A percentile compares a stretch with the other conserved stretches of the same genome.
These are phyloP conservation scores for Chenopodium suecicum DNA, from an alignment of 148 eudicot genomes.

Conservation along the genomic window DNA sequence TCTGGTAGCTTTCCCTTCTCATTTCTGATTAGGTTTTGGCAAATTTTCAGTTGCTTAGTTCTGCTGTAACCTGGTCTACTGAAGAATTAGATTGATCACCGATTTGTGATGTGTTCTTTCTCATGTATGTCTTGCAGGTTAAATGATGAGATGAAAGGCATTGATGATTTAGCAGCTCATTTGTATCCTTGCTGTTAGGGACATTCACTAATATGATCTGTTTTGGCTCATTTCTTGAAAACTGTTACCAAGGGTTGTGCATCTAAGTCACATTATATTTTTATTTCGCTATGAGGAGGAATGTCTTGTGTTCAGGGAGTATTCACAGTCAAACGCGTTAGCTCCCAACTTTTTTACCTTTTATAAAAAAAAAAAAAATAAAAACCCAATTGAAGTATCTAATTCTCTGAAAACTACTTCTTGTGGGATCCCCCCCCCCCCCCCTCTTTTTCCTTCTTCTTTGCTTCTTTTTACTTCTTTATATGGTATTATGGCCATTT, in stretches of 20 bases:
- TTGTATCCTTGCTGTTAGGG: slow-evolving; percentile 62
- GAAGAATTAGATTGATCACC: background rate
- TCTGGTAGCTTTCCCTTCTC: background rate
- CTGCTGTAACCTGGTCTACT: background rate
- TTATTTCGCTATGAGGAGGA: background rate
- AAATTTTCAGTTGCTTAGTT: background rate
- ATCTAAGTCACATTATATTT: background rate
- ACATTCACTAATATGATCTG: background rate
- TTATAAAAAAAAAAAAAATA: too few species aligned
- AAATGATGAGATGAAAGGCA: slow-evolving; percentile 88
- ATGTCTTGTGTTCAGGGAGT: background rate
- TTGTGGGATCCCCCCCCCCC: background rate
- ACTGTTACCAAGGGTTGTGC: background rate
- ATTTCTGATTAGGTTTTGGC: background rate
- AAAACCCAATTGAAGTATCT: background rate
- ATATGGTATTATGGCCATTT: background rate
- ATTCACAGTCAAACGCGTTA: background rate
- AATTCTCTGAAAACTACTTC: background rate
- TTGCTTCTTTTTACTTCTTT: background rate
- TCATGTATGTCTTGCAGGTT: slow-evolving; percentile 46
- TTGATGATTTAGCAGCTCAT: slow-evolving; percentile 62
- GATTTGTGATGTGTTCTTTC: background rate
- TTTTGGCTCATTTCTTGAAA: background rate
- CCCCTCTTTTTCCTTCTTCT: background rate
- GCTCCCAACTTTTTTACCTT: background rate